A percentile compares a stretch with the other conserved stretches of the same genome.
Evolutionary conservation across 345 rosid species (phyloP).

Genomic region (Boechera retrofracta): DNA sequence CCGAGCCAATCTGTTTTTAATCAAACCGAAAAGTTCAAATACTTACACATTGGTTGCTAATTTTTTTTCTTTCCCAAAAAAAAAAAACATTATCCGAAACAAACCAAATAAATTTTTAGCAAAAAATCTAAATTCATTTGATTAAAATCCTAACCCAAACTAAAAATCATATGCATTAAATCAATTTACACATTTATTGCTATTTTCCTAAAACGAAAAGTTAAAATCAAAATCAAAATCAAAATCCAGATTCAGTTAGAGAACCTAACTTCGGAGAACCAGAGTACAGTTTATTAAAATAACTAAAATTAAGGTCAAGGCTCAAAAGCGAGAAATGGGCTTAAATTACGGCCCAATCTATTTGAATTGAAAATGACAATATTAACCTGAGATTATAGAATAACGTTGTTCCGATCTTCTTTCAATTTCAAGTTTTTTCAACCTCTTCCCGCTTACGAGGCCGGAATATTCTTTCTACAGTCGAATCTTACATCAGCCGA

Average conservation of each 20-base stretch:
- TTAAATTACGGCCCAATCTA: not conserved
- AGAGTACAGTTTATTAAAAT: no score
- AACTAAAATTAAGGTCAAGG: not conserved
- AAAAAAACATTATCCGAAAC: no score
- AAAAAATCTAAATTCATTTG: no score
- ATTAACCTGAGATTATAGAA: not conserved
- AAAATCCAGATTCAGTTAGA: no score
- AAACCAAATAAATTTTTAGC: no score
- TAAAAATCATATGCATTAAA: no score
- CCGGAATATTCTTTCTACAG: conserved; percentile 38
- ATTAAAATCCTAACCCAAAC: no score
- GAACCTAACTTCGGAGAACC: no score
- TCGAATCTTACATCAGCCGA: not conserved
- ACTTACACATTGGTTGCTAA: not conserved
- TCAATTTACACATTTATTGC: no score
- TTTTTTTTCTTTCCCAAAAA: not conserved
- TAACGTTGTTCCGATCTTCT: conserved; percentile 30
- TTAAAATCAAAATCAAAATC: no score
- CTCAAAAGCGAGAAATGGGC: conserved; percentile 9
- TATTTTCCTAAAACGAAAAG: no score
- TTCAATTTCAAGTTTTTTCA: conserved; percentile 40
- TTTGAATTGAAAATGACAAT: not conserved
- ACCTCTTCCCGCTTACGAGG: conserved; percentile 45
- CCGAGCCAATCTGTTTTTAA: not conserved
- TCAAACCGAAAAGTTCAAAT: not conserved